Percentiles rank a stretch among this genome's conserved stretches.
Evolutionary conservation across 116 monocot genomes (phyloP).

Genomic region (Posidonia oceanica): DNA sequence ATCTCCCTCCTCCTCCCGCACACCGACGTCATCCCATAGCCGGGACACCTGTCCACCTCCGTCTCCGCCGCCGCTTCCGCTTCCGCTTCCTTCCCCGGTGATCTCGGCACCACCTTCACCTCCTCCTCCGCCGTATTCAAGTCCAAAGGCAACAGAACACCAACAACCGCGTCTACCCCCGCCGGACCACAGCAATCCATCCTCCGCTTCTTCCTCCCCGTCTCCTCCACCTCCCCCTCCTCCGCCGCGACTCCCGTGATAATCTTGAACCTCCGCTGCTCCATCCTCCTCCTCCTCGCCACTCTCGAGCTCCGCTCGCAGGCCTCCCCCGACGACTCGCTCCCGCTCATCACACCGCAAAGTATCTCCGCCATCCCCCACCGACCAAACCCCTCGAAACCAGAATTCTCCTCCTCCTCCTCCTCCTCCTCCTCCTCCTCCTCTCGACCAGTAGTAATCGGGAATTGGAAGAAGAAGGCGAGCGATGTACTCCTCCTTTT

Average conservation of each 20-base stretch:
- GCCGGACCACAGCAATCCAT: not conserved
- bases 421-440: too few relatives aligned
- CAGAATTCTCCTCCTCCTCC: too few relatives aligned
- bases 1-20: conserved; percentile 68
- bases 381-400: not conserved
- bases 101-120: not conserved
- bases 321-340: conserved; percentile 7
- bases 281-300: conserved; percentile 45
- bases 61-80: not conserved
- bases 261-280: conserved; percentile 37
- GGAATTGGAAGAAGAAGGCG: too few relatives aligned
- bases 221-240: conserved; percentile 3
- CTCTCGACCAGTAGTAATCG: too few relatives aligned
- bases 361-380: conserved; percentile 57
- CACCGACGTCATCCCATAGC: conserved; percentile 48
- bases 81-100: not conserved
- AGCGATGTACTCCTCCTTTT: too few relatives aligned
- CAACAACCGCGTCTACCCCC: not conserved
- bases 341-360: conserved; percentile 23
- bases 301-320: conserved; percentile 26
- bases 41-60: not conserved
- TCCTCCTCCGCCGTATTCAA: not conserved
- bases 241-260: conserved; percentile 19
- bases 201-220: conserved; percentile 25
- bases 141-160: not conserved